Evolutionary conservation across 179 eudicot genomes (phyloP), one percentile per base, ranked within the genome.

Genomic region (Silene noctiflora): DNA sequence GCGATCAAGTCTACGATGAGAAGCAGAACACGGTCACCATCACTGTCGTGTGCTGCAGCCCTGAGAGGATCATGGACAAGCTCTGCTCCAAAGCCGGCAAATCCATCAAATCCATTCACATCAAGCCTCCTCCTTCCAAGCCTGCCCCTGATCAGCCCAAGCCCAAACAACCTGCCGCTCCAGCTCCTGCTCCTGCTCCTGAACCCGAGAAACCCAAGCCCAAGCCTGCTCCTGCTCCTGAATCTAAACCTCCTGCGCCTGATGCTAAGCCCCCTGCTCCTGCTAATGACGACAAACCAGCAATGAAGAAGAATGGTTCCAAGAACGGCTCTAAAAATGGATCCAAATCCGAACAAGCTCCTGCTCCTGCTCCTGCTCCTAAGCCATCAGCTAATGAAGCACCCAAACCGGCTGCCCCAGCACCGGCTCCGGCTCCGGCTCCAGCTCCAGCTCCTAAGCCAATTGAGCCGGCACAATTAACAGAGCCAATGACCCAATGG

Each of bases 11-110:
- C 11, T 92, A 59, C 69, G 86, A 92, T 79, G 91, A 89, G 75
- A 89, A 92, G 83, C 74, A 79, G 22, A 89, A 88, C 79, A 87
- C 77, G 1, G 97, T 92, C 51, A 86, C 61, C 56, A 89, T 92
- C 80, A 89, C 83, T 3, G 94, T 92, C 1, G 80, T 91, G 2
- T 88, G 91, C 84, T 92, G 97, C 82, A 83, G 84, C 78, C 97
- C 97, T 0, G 97, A 92, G 74, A 87, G 77, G 71, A 76, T 91
- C 61, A 84, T 89, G 14, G 96, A 91, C 83, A 91, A 89, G 83
- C 83, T 92, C 39, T 81, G 86, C 27, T 48, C 79, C 72, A 88
- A 84, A 46, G 97, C 90, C 25, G 87, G 89, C 3, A 87, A 87
- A 51, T 79, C 87, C 39, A 92, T 92, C 74, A 85, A 89, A 60